Base-by-base conservation (phyloP, 2,329 filamentous ascomycete genomes). In the Ophiostoma himal-ulmi region DNA sequence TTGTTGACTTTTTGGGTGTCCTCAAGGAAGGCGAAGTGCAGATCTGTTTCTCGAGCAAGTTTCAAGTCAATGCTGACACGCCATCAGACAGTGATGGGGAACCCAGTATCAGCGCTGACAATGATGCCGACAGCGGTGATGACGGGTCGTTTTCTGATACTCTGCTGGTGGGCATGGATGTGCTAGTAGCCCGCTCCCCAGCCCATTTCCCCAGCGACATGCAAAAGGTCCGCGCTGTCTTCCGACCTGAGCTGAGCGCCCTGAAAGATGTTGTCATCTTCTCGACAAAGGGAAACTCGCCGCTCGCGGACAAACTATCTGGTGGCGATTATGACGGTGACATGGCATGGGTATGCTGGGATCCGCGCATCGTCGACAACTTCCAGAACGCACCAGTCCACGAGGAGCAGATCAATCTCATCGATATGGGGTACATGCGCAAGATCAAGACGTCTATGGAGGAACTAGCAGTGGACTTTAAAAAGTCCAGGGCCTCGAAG, bases 291-390 rank as follows among this genome's bases (percentile, higher is more conserved):
- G 91, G 91, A 0, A 76, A 83, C 36, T 80, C 79, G 0, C 86
- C 91, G 0, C 82, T 93, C 0, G 92, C 91, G 0, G 85, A 87
- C 10, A 88, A 89, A 75, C 81, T 94, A 0, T 92, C 91, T 1
- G 92, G 92, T 0, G 92, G 92, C 0, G 92, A 94, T 75, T 94
- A 93, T 73, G 91, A 94, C 74, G 92, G 92, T 0, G 92, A 95
- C 73, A 84, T 81, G n/a, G 86, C 91, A 5, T 94, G 91, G 90
- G 79, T 92, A 0, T 92, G 89, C 75, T 94, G 90, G 89, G 90
- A 94, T 37, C 80, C 82, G 0, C 78, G 80, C 0, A 83, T 95
- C 3, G 89, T 92, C 0, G 74, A 81, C 5, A 87, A 87, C n/a
- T 94, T 94, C 74, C 74, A 75, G 5, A 93, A 91, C 71, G 86